These are phyloP conservation scores for Amanita phalloides DNA, from an alignment of 768 basidiomycete species.

Conservation along the genomic window DNA sequence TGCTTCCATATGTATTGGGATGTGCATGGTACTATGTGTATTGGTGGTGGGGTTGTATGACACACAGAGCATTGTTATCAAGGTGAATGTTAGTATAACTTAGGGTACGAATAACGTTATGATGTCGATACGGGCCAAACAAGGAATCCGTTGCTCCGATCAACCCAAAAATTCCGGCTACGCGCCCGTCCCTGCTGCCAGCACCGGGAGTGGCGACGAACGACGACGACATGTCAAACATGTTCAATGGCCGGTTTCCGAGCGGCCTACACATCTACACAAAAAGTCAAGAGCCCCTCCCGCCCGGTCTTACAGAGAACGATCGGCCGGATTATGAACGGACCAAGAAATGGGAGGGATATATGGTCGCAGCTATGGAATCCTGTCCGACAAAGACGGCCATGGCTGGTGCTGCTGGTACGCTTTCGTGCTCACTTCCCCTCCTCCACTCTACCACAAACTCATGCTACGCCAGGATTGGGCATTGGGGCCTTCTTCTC, in stretches of 20 bases:
- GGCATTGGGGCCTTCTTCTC: constrained; percentile 93
- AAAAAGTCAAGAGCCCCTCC: constrained; percentile 81
- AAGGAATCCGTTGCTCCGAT: background rate
- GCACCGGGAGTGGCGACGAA: background rate
- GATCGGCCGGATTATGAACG: constrained; percentile 59
- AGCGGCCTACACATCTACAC: constrained; percentile 67
- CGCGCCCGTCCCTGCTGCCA: background rate
- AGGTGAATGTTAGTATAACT: background rate
- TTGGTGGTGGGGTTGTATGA: background rate
- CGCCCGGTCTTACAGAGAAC: constrained; percentile 73
- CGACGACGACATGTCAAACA: constrained; percentile 2
- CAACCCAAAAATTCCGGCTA: background rate
- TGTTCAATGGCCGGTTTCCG: constrained; percentile 15
- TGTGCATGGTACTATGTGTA: background rate
- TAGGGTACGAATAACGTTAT: background rate
- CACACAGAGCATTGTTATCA: background rate
- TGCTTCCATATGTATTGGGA: background rate
- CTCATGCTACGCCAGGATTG: constrained; percentile 44
- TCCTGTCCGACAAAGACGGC: constrained; percentile 79
- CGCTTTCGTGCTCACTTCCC: constrained; percentile 15
- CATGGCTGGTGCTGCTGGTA: constrained; percentile 77
- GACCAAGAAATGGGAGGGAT: constrained; percentile 69
- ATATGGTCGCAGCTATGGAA: constrained; percentile 66
- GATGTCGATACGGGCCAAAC: background rate
- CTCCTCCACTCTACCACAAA: background rate